Evolutionary conservation across 768 basidiomycete genomes (phyloP), one percentile per base, ranked within the genome.

Genomic region (Lactarius psammicola): DNA sequence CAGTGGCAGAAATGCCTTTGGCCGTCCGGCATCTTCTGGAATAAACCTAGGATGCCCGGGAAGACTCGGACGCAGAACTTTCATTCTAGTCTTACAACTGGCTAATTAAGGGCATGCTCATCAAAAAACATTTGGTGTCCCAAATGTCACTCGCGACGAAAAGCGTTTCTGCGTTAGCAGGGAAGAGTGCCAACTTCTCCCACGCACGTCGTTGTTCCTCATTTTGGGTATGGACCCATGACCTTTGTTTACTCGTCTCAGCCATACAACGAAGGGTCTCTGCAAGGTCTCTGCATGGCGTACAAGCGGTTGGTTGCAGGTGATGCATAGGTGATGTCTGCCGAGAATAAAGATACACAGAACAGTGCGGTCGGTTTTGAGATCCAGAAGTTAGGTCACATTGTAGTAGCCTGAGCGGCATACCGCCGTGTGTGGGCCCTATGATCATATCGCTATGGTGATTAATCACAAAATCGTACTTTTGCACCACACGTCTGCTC

Each of bases 31-130:
- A 98, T 88, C 75, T 84, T 85, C 71, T 89, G 86, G 78, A 95
- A 96, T 34, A 96, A 81, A 3, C 80, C 76, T 0, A 95, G 95
- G 54, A 97, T 92, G 34, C 95, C 95, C 0, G 95, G 95, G 77
- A 98, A 88, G 31, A n/a, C n/a, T n/a, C n/a, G n/a, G n/a, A 98
- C 80, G 76, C 93, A 96, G 18, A 97, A 80, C 77, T 92, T 95
- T 28, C 90, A 89, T 70, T 85, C 85, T 2, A 97, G 80, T 20
- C 94, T 82, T 0, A 96, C 87, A 15, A 97, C 92, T 30, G 95
- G 95, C 90, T 92, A 70, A 66, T 38, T 31, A 57, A 44, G 20
- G 4, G 79, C 46, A 10, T 34, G 13, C n/a, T 59, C n/a, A 31
- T 59, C 15, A n/a, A n/a, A n/a, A n/a, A n/a, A n/a, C n/a, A n/a